phyloP scores from a whole-genome alignment of 1,284 basidiomycete species.

The Marasmius oreades region DNA sequence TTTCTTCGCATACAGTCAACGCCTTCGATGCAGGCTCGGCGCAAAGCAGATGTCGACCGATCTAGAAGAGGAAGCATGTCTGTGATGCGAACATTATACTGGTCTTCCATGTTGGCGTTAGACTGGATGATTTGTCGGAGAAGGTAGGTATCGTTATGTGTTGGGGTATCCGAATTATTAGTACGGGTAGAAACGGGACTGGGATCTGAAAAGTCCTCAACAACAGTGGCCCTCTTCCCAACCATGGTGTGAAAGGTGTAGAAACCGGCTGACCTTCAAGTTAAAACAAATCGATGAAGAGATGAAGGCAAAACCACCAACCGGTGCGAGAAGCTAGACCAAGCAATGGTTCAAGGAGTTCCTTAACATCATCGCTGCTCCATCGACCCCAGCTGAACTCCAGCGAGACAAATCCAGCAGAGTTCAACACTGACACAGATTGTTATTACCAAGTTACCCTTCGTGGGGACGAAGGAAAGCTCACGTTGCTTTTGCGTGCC shows the following conservation, averaged over 20 bases:
- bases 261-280: conserved; percentile 23
- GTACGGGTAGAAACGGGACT: conserved; percentile 14
- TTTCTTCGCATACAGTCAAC: conserved; percentile 32
- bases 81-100: conserved; percentile 35
- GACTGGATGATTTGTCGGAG: conserved; percentile 34
- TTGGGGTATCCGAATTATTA: background rate
- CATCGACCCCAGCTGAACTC: conserved; percentile 48
- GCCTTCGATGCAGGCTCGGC: conserved; percentile 32
- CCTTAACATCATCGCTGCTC: conserved; percentile 41
- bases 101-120: conserved; percentile 29
- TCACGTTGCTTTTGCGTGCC: conserved; percentile 24
- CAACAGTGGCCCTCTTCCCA: conserved; percentile 16
- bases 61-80: conserved; percentile 49
- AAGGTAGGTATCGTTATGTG: conserved; percentile 35
- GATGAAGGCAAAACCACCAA: conserved; percentile 15
- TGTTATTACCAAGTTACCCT: background rate
- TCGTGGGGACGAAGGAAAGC: conserved; percentile 6
- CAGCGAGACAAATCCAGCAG: conserved; percentile 36
- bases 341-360: conserved; percentile 32
- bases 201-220: background rate
- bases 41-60: conserved; percentile 39
- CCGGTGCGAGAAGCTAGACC: conserved; percentile 31
- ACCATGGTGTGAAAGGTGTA: conserved; percentile 24
- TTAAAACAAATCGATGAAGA: background rate
- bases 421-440: conserved; percentile 28